Evolutionary conservation across 2,329 filamentous ascomycete species (phyloP), one percentile per base, ranked within the genome.

Genomic region (Fusarium irregulare): DNA sequence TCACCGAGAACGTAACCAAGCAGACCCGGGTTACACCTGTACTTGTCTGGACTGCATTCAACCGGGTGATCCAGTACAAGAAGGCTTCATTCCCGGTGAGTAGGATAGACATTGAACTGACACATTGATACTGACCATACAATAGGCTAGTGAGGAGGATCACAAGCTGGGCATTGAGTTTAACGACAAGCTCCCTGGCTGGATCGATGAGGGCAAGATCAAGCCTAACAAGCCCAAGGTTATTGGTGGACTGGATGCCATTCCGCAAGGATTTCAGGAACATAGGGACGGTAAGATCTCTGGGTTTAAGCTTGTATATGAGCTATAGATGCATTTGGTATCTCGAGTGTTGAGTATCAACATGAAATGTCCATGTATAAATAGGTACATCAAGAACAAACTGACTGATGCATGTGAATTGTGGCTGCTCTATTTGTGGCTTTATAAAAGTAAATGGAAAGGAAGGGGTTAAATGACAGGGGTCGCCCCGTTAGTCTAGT

Each of bases 1-100:
- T 80, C 49, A 83, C 80, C 0, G 77, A 80, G 25, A 65, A 77
- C 34, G 79, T 83, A 1, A 66, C 74, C 0, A 61, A 73, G 20
- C 67, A 74, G 6, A 78, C 78, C 6, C 76, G 75, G 21, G 78
- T 84, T 3, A 81, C 77, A 0, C 79, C 82, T 68, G 80, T 84
- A 6, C 67, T 83, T n/a, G 80, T 84, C 1, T 82, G 79, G 79
- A 82, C 79, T 4, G 78, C 76, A 2, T 84, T 84, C 46, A 57
- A 81, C 30, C 81, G 81, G 56, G 78, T 82, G 7, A 78, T 81
- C 49, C 50, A 69, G 4, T 83, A 82, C 62, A 75, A 76, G 3
- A 60, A 73, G 0, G 78, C 80, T 32, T 66, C 73, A 37, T 83
- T 77, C 77, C 77, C 79, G 7, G 81, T 82, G 60, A 71, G 78